phyloP scores from a whole-genome alignment of 805 yeast species.

The Naumovozyma baii region DNA sequence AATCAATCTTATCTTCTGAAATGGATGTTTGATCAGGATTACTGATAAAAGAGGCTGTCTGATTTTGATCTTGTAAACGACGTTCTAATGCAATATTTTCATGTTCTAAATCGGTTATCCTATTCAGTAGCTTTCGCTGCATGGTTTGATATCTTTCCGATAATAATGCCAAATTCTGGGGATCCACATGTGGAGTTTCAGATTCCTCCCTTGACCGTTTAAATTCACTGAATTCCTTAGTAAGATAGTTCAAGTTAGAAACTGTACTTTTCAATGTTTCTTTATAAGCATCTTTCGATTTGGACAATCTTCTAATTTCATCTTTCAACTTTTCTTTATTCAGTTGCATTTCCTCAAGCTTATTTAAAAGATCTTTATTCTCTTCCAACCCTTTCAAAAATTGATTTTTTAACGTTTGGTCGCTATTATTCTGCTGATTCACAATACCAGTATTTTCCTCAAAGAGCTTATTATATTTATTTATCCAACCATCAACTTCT shows the following conservation, averaged over 20 bases:
- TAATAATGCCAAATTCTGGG: background rate
- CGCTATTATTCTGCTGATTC: conserved; percentile 10
- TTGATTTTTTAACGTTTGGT: conserved; percentile 6
- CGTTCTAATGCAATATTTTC: conserved; percentile 20
- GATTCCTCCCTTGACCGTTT: background rate
- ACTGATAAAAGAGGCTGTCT: background rate
- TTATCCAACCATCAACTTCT: conserved; percentile 12
- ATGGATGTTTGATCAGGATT: conserved; percentile 1
- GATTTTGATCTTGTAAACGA: conserved; percentile 1
- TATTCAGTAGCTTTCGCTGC: conserved; percentile 16
- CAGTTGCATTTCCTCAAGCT: background rate
- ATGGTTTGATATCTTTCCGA: conserved; percentile 13
- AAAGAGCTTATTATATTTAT: conserved; percentile 10
- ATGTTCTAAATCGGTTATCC: conserved; percentile 18
- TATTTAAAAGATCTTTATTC: conserved; percentile 1
- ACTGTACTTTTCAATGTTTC: conserved; percentile 26
- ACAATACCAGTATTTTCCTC: conserved; percentile 12
- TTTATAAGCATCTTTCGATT: conserved; percentile 21
- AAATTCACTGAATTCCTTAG: conserved; percentile 9
- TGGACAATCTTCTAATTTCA: conserved; percentile 19
- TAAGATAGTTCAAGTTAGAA: conserved; percentile 22
- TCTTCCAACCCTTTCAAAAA: conserved; percentile 9
- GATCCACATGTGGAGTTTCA: background rate
- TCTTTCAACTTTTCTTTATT: conserved; percentile 5
- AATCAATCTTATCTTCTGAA: conserved; percentile 21